These are phyloP conservation scores for Arctium lappa DNA, from an alignment of 129 eudicot genomes.

Conservation along the genomic window DNA sequence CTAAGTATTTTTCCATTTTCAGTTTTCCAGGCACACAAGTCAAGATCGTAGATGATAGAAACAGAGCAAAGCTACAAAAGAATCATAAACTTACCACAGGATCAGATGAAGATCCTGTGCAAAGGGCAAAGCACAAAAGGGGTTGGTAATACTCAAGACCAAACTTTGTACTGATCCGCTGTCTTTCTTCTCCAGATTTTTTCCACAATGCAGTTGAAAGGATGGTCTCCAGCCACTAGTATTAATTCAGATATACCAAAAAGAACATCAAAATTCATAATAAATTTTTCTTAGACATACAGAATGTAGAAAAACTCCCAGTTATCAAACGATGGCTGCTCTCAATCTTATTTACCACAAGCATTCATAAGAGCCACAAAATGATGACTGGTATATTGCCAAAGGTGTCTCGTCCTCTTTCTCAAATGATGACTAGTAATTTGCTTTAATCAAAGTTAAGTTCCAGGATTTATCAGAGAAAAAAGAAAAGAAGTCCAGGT, in stretches of 20 bases:
- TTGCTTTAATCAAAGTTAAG: no score
- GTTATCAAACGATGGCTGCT: background rate
- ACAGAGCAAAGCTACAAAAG: background rate
- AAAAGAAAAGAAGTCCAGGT: no score
- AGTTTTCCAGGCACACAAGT: no score
- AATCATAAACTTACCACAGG: slow-evolving; percentile 56
- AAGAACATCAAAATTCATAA: background rate
- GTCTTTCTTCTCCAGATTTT: slow-evolving; percentile 73
- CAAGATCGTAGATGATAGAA: background rate
- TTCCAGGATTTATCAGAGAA: no score
- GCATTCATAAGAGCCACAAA: background rate
- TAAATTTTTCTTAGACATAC: background rate
- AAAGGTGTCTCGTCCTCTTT: no score
- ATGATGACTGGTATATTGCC: background rate
- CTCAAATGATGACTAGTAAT: background rate
- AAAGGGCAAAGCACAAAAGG: slow-evolving; percentile 76
- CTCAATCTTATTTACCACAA: background rate
- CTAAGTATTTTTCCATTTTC: no score
- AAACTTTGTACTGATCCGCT: slow-evolving; percentile 48
- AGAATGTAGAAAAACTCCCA: background rate
- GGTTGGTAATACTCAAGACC: slow-evolving; percentile 56
- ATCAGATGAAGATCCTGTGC: slow-evolving; percentile 82
- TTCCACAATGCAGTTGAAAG: slow-evolving; percentile 74
- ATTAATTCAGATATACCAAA: slow-evolving; percentile 12
- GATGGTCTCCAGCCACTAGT: slow-evolving; percentile 81